Evolutionary conservation across 495 filamentous ascomycete species (phyloP), one percentile per base, ranked within the genome.

Genomic region (Hypoxylon fragiforme): DNA sequence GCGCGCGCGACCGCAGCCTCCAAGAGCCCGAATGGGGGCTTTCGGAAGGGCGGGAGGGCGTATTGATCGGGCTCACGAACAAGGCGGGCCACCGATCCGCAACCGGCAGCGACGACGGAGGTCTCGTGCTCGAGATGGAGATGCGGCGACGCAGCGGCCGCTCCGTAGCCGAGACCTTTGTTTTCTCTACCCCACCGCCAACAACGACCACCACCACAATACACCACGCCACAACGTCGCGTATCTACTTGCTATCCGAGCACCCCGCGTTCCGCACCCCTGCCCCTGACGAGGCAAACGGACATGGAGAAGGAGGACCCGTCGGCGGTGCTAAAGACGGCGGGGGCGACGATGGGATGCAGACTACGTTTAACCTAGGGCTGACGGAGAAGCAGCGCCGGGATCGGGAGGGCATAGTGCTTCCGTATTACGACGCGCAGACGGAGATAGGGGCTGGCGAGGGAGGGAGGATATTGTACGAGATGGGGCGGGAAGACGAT

Each of bases 401-500:
- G 50, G 92, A 92, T 31, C 75, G 94, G 49, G 91, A 97, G 63
- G 89, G 87, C 2, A 84, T 98, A 14, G 89, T 96, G 20, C 66
- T 98, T 58, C 95, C 94, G 21, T 97, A 97, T 70, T 92, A 92
- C 63, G 94, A 97, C 77, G 92, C 94, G 12, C 94, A 98, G 80
- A 83, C 81, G 36, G 85, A 85, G 24, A 73, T 85, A 30, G 85
- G 84, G 0, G 85, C 85, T 0, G 88, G 88, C 9, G 90, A 92
- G 9, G 88, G 90, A 22, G 94, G 95, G 0, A 78, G 92, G 54
- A 98, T 98, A 44, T 64, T 98, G 62, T 97, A 97, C 73, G 92
- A 96, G 44, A 94, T 97, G 86, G 94, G 92, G 21, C 81, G 82
- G 44, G 95, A 96, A 74, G 94, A 98, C 74, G 95, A 98, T 71